Evolutionary conservation across 768 basidiomycete genomes (phyloP), one percentile per base, ranked within the genome.

Genomic region (Boletellus ananiceps): DNA sequence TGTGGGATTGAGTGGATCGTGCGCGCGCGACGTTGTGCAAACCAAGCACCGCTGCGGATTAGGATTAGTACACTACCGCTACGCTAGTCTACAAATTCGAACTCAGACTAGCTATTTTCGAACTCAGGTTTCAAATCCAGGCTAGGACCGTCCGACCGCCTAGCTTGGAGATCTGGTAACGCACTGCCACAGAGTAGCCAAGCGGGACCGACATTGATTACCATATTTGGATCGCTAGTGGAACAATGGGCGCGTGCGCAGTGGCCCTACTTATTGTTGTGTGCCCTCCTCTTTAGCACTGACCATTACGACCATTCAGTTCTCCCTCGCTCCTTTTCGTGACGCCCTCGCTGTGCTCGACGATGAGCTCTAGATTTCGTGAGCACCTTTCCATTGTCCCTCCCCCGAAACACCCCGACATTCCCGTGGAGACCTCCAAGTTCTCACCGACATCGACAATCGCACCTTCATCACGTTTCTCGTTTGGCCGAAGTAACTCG

Each of bases 391-490:
- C 64, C 18, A 35, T 69, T 14, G 32, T 50, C 27, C 33, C 39
- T 35, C 52, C 57, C 16, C 42, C 50, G 25, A 40, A 47, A 11
- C 35, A 51, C 46, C 29, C 29, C n/a, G 40, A 57, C 45, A 9
- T 49, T 13, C 61, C 60, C 3, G 33, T 68, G 43, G 68, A 69
- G 47, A 49, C 50, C 3, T 76, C 75, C 38, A 73, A 63, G 40
- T 75, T 76, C 60, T 76, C 75, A 16, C 71, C 75, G 33, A 70
- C 71, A n/a, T 73, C 74, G 9, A 69, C 71, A 12, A 61, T 66
- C 42, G 48, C 56, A 3, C 49, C 60, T 7, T 64, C 63, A n/a
- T 60, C 62, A 13, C 64, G 60, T 16, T 61, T 61, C 38, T 61
- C 66, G 50, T 59, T 66, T 52, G 56, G 46, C 16, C 40, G 52